These are phyloP conservation scores for Cladorrhinum sp. DNA, from an alignment of 2,329 filamentous ascomycete species.

Conservation along the genomic window DNA sequence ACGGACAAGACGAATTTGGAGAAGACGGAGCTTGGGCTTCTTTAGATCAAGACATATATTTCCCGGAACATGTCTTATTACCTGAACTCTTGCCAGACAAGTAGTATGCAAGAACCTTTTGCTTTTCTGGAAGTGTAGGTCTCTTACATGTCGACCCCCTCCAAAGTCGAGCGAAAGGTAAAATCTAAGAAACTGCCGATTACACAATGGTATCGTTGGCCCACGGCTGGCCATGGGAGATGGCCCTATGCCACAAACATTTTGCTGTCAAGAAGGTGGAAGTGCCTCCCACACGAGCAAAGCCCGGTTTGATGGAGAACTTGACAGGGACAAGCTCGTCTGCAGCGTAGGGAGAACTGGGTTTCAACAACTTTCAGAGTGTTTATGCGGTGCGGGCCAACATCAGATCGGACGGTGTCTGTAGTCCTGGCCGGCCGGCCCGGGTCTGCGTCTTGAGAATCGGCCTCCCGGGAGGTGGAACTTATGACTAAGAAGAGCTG, in stretches of 20 bases:
- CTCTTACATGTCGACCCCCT: neutral
- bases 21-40: neutral
- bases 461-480: neutral
- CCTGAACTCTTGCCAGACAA: neutral
- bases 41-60: neutral
- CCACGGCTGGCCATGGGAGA: neutral
- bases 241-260: neutral
- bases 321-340: neutral
- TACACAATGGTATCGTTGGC: neutral
- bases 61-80: neutral
- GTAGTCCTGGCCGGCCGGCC: neutral
- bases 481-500: neutral
- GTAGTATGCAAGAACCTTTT: neutral
- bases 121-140: neutral
- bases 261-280: neutral
- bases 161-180: neutral
- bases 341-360: neutral
- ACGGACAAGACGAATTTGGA: neutral
- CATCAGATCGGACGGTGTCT: neutral
- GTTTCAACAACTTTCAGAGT: neutral
- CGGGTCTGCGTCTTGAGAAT: neutral
- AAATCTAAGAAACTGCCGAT: neutral
- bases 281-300: neutral
- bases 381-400: neutral
- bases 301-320: neutral